Percentiles rank a stretch among this genome's conserved stretches.
Conservation (phyloP, 2,329 filamentous ascomycete species). For the Penicillium sp. region DNA sequence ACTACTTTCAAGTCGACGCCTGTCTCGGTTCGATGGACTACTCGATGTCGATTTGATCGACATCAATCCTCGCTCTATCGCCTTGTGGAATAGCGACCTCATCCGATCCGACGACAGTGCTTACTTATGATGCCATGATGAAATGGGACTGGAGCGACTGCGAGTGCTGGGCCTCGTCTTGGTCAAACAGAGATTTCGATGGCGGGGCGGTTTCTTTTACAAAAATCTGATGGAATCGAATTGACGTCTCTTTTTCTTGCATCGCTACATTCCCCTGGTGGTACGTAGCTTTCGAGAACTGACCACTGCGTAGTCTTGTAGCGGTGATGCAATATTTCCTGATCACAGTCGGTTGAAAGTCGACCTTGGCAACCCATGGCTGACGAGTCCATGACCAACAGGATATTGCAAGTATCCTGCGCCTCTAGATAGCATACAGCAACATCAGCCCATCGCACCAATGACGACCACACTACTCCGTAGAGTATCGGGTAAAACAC, state of each 20-base stretch:
- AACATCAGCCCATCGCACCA: no score
- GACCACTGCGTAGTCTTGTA: no score
- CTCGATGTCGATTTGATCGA: conserved; percentile 4
- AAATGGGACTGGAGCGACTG: neutral
- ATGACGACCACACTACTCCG: no score
- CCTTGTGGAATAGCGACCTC: neutral
- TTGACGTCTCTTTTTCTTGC: conserved; percentile 21
- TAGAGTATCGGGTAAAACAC: no score
- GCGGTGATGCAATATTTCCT: no score
- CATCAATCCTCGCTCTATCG: conserved; percentile 1
- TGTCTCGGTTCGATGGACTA: conserved; percentile 11
- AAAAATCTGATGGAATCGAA: conserved; percentile 27
- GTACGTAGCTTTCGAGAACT: no score
- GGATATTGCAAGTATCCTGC: no score
- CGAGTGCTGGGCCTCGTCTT: conserved; percentile 3
- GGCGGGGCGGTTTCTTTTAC: conserved; percentile 18
- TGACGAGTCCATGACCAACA: no score
- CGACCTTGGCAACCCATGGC: no score
- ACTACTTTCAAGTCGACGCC: conserved; percentile 20
- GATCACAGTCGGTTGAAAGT: no score
- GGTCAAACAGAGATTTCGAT: conserved; percentile 2
- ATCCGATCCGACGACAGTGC: neutral
- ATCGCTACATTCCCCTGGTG: conserved; percentile 6
- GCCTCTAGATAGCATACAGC: no score
- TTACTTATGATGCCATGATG: neutral